A percentile compares a stretch with the other conserved stretches of the same genome.
These are phyloP conservation scores for Gymnopus androsaceus DNA, from an alignment of 1,284 basidiomycete genomes.

Conservation along the genomic window DNA sequence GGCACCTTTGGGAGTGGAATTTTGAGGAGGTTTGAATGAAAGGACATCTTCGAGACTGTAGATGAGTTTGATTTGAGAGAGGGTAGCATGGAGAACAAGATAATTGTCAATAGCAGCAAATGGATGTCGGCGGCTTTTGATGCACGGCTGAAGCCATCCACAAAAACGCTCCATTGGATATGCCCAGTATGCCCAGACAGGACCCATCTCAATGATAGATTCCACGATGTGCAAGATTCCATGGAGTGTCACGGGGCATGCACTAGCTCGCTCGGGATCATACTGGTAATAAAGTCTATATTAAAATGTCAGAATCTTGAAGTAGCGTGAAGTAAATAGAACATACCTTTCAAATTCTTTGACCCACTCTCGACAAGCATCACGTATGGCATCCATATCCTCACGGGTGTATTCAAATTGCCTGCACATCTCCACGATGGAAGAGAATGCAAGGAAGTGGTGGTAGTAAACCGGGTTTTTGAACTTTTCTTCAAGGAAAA, in stretches of 20 bases:
- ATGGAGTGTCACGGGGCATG: slow-evolving; percentile 38
- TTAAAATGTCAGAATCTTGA: neutral
- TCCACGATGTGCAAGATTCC: slow-evolving; percentile 37
- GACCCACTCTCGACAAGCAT: slow-evolving; percentile 23
- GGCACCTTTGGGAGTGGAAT: neutral
- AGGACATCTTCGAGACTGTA: slow-evolving; percentile 25
- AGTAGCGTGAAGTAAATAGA: neutral
- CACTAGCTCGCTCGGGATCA: slow-evolving; percentile 25
- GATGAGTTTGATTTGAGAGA: slow-evolving; percentile 30
- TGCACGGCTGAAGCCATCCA: slow-evolving; percentile 28
- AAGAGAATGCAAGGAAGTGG: slow-evolving; percentile 26
- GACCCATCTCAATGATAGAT: slow-evolving; percentile 34
- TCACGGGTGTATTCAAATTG: slow-evolving; percentile 18
- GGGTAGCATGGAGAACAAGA: slow-evolving; percentile 28
- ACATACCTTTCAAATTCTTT: slow-evolving; percentile 26
- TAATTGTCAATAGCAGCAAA: slow-evolving; percentile 31
- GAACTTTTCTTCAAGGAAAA: slow-evolving; percentile 20
- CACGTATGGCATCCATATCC: slow-evolving; percentile 18
- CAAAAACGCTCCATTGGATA: slow-evolving; percentile 43
- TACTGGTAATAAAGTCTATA: slow-evolving; percentile 39
- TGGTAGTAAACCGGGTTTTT: slow-evolving; percentile 21
- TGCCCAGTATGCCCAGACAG: slow-evolving; percentile 40
- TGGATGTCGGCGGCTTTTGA: slow-evolving; percentile 32
- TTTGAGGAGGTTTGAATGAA: neutral
- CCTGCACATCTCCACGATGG: slow-evolving; percentile 22